Evolutionary conservation across 768 basidiomycete genomes (phyloP).

Genomic region (Tulasnella sp.): DNA sequence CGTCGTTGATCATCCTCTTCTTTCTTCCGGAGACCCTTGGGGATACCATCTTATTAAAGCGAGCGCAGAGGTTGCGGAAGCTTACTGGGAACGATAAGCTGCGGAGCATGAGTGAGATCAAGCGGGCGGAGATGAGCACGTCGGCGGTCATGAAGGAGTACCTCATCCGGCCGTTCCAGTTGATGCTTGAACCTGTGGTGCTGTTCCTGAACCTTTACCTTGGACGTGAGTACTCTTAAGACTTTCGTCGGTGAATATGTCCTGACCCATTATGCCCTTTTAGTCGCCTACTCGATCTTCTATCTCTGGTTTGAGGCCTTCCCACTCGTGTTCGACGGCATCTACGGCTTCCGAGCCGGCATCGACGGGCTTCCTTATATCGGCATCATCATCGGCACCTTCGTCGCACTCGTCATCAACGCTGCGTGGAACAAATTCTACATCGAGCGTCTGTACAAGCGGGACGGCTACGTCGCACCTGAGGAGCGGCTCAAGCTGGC

Average conservation of each 20-base stretch:
- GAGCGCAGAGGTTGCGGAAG: slow-evolving; percentile 20
- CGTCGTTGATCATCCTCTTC: slow-evolving; percentile 7
- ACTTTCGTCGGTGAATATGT: neutral
- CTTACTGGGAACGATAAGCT: slow-evolving; percentile 23
- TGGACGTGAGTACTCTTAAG: neutral
- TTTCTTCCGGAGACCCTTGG: slow-evolving; percentile 22
- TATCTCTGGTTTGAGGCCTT: slow-evolving; percentile 27
- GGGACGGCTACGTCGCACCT: slow-evolving; percentile 21
- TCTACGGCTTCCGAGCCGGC: slow-evolving; percentile 25
- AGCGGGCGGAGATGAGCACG: neutral
- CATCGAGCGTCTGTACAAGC: slow-evolving; percentile 23
- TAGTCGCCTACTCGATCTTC: slow-evolving; percentile 21
- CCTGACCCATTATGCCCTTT: neutral
- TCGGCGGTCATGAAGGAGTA: slow-evolving; percentile 12
- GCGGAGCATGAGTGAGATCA: no score
- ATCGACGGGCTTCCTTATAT: slow-evolving; percentile 23
- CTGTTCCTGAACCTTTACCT: slow-evolving; percentile 21
- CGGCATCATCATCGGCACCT: slow-evolving; percentile 21
- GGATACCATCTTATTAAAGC: slow-evolving; percentile 14
- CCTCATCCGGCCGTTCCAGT: slow-evolving; percentile 22
- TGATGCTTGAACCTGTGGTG: slow-evolving; percentile 26
- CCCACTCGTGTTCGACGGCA: slow-evolving; percentile 25
- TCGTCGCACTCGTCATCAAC: slow-evolving; percentile 12
- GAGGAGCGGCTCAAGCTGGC: slow-evolving; percentile 22
- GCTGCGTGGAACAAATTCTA: neutral